Evolutionary conservation across 2,329 filamentous ascomycete species (phyloP), one percentile per base, ranked within the genome.

Genomic region (Aureobasidium sp.): DNA sequence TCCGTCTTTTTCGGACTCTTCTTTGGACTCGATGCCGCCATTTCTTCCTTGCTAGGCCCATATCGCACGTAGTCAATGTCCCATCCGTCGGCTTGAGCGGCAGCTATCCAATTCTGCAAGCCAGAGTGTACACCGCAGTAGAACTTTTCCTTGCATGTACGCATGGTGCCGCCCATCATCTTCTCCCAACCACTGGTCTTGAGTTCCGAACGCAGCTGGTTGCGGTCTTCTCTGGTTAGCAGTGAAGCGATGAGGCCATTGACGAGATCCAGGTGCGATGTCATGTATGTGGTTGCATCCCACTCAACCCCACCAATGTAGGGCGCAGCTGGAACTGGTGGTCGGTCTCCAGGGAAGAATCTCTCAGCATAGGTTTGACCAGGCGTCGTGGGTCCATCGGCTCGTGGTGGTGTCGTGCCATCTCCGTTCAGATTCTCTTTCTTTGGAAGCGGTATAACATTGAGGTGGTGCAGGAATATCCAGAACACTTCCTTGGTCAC

Each of bases 401-500:
- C 14, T 48, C 30, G 54, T 36, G 39, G 14, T 14, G 30, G 37
- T 21, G 36, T 13, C 9, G 41, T 8, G 34, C 48, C 37, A 5
- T 45, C 41, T 32, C 25, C 49, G 27, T 47, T 25, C 13, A 16
- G 2, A 29, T 11, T 7, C 5, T 61, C 59, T 29, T 34, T 44
- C 34, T 47, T 55, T 1, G 86, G 83, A 37, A 89, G 74, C 25
- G 90, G 82, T 41, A 97, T 83, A 49, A 97, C 87, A 69, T 97
- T 97, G 62, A 96, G 80, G 67, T 96, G 89, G 75, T 97, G 93
- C 59, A 97, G 81, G 77, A 97, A 99, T 72, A 97, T 97, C 93
- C 93, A 99, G 73, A 99, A 99, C 30, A 97, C 93, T 73, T 99
- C 93, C 74, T 97, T 97, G 44, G 92, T 96, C 51, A 97, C 93